These are phyloP conservation scores for Artemisia princeps DNA, from an alignment of 140 eudicot species.

Conservation along the genomic window DNA sequence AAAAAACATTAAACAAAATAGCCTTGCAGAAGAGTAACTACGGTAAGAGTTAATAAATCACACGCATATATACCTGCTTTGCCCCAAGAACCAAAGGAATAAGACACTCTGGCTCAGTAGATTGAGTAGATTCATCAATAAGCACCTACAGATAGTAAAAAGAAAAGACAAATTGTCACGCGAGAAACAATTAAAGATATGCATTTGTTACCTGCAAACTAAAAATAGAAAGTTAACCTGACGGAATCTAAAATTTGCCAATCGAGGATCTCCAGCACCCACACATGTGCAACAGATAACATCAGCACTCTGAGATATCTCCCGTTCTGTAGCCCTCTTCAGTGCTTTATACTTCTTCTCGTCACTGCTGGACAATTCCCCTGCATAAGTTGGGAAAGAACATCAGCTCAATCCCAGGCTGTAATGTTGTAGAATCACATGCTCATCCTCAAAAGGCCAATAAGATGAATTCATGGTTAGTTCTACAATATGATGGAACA, in stretches of 20 bases:
- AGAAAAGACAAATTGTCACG: neutral
- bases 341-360: constrained; percentile 89
- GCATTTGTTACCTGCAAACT: neutral
- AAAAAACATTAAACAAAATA: neutral
- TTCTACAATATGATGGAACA: no score
- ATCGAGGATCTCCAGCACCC: constrained; percentile 97
- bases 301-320: constrained; percentile 95
- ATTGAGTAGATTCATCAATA: constrained; percentile 94
- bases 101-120: constrained; percentile 94
- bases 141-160: constrained; percentile 49
- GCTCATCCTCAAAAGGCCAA: no score
- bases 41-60: neutral
- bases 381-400: no score
- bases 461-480: no score
- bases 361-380: constrained; percentile 50
- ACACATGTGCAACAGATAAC: constrained; percentile 97
- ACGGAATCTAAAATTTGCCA: constrained; percentile 86
- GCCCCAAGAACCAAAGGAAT: constrained; percentile 95
- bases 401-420: no score
- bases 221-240: constrained; percentile 42
- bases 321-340: constrained; percentile 93
- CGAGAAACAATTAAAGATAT: neutral
- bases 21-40: neutral
- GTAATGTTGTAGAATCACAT: no score
- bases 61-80: constrained; percentile 52